A percentile compares a stretch with the other conserved stretches of the same genome.
Evolutionary conservation across 768 basidiomycete genomes (phyloP).

Genomic region (Lactarius sp.): DNA sequence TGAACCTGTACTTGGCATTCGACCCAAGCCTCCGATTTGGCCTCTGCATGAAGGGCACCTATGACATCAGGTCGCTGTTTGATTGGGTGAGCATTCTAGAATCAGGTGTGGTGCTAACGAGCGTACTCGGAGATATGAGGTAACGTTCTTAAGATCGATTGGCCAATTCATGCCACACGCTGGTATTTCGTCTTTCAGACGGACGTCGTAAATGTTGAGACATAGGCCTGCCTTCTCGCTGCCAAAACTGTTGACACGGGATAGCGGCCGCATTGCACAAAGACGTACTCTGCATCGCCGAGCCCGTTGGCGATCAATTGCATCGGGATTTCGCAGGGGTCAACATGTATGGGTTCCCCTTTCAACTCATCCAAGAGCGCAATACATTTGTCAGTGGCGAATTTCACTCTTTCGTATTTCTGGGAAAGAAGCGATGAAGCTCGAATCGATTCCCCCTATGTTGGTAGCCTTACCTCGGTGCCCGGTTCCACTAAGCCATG

Average conservation of each 20-base stretch:
- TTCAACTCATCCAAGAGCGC: conserved; percentile 39
- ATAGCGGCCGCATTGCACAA: neutral
- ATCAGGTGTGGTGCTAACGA: neutral
- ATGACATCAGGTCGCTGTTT: conserved; percentile 76
- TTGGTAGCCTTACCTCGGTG: conserved; percentile 48
- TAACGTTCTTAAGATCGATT: conserved; percentile 71
- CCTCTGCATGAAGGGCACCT: conserved; percentile 71
- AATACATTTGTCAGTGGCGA: conserved; percentile 56
- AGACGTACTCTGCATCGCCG: conserved; percentile 11
- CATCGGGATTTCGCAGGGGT: conserved; percentile 58
- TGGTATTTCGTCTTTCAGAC: conserved; percentile 78
- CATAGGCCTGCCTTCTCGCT: conserved; percentile 65
- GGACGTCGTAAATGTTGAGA: conserved; percentile 92
- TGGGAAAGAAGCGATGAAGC: conserved; percentile 30
- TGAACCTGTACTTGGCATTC: conserved; percentile 78
- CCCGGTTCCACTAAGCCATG: conserved; percentile 71
- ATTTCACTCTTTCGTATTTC: conserved; percentile 58
- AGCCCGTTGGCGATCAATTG: conserved; percentile 34
- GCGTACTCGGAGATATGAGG: conserved; percentile 75
- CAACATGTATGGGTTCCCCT: conserved; percentile 52
- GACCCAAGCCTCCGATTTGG: conserved; percentile 75
- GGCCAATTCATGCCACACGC: conserved; percentile 99
- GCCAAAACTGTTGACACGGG: conserved; percentile 40
- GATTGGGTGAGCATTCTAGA: neutral
- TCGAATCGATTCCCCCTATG: neutral